Percentiles rank a stretch among this genome's conserved stretches.
phyloP scores from a whole-genome alignment of 2,329 filamentous ascomycete species.

The Neopestalotiopsis sp. region DNA sequence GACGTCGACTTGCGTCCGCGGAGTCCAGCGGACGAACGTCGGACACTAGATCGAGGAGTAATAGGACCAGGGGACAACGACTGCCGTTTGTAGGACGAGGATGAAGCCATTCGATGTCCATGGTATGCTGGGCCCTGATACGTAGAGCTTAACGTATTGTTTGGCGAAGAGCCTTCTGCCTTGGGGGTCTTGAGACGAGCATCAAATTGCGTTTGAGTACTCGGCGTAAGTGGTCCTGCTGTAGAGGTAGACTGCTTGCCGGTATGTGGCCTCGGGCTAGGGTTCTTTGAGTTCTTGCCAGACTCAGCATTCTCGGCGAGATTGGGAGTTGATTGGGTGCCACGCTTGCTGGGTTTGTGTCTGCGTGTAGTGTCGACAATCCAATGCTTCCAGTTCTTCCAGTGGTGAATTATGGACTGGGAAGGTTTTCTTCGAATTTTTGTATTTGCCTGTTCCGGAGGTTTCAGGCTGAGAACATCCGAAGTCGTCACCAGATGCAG shows the following conservation, averaged over 20 bases:
- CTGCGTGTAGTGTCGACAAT: conserved; percentile 63
- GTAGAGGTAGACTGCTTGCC: conserved; percentile 57
- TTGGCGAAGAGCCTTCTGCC: conserved; percentile 22
- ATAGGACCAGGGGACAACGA: conserved; percentile 86
- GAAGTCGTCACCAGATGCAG: conserved; percentile 80
- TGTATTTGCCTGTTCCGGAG: neutral
- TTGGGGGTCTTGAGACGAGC: conserved; percentile 46
- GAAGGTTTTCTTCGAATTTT: conserved; percentile 48
- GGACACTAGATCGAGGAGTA: conserved; percentile 85
- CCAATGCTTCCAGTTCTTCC: conserved; percentile 70
- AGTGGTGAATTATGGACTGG: conserved; percentile 62
- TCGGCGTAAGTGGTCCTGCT: conserved; percentile 43
- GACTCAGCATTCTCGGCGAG: conserved; percentile 54
- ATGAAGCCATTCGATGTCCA: conserved; percentile 43
- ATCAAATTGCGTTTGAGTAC: conserved; percentile 58
- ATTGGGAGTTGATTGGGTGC: conserved; percentile 65
- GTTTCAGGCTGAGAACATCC: conserved; percentile 49
- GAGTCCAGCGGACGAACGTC: conserved; percentile 81
- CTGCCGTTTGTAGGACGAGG: conserved; percentile 67
- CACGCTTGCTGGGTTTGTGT: conserved; percentile 53
- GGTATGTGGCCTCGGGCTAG: conserved; percentile 63
- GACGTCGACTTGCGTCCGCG: conserved; percentile 94
- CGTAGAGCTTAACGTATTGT: conserved; percentile 33
- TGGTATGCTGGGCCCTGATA: conserved; percentile 34
- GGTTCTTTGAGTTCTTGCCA: conserved; percentile 53